These are phyloP conservation scores for Lentinula aciculospora DNA, from an alignment of 768 basidiomycete species.

Conservation along the genomic window DNA sequence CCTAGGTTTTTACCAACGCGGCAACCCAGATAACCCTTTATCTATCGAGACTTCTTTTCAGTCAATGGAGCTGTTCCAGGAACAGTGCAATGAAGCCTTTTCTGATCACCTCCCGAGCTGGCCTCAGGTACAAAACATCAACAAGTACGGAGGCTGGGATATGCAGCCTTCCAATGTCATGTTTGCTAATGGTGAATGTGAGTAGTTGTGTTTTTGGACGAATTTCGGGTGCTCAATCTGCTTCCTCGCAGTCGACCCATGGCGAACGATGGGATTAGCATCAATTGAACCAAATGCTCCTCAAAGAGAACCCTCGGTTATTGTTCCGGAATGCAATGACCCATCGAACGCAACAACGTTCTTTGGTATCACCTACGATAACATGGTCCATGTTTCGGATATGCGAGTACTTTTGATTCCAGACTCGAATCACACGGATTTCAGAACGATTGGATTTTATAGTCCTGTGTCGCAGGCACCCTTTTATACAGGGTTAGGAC, in stretches of 20 bases:
- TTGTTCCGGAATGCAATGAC: constrained; percentile 38
- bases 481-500: constrained; percentile 40
- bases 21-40: constrained; percentile 36
- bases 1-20: constrained; percentile 43
- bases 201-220: constrained; percentile 8
- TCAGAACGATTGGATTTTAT: constrained; percentile 46
- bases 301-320: constrained; percentile 28
- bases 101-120: constrained; percentile 28
- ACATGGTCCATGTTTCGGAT: constrained; percentile 47
- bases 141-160: constrained; percentile 48
- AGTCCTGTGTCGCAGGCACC: constrained; percentile 39
- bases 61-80: constrained; percentile 39
- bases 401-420: constrained; percentile 40
- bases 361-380: constrained; percentile 40
- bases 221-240: not conserved
- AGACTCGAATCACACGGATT: constrained; percentile 41
- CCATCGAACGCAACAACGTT: constrained; percentile 28
- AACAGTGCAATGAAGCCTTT: constrained; percentile 37
- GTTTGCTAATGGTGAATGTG: constrained; percentile 46
- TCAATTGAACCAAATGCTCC: constrained; percentile 44
- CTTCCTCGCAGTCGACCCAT: constrained; percentile 36
- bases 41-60: constrained; percentile 44
- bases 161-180: constrained; percentile 44
- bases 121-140: constrained; percentile 37
- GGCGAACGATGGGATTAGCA: constrained; percentile 46